phyloP scores from a whole-genome alignment of 2,329 filamentous ascomycete genomes.

The Arthrobotrys musiformis region DNA sequence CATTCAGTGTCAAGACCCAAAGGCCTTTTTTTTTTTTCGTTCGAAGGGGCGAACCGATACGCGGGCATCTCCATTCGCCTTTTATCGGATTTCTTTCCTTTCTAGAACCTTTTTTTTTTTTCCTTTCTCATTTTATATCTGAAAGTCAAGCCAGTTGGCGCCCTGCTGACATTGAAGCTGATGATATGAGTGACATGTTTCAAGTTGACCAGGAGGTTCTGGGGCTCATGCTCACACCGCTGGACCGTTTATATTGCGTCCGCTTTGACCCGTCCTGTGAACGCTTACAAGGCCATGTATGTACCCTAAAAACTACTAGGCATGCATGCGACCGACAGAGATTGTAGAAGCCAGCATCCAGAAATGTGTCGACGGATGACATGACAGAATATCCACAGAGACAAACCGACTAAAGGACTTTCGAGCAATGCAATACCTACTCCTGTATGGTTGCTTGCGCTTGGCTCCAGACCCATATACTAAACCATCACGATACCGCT shows the following conservation, averaged over 20 bases:
- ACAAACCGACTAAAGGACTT: constrained; percentile 35
- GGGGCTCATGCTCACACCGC: constrained; percentile 53
- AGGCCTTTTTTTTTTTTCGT: too few species aligned
- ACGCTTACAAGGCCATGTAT: constrained; percentile 54
- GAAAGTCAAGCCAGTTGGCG: constrained; percentile 32
- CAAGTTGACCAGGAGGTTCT: constrained; percentile 55
- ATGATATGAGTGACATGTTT: constrained; percentile 56
- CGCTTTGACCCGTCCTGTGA: constrained; percentile 55
- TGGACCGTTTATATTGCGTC: constrained; percentile 56
- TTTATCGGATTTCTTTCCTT: constrained; percentile 15
- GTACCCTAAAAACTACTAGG: constrained; percentile 50
- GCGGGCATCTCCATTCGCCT: constrained; percentile 19
- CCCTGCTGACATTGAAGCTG: constrained; percentile 55
- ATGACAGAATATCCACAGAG: constrained; percentile 50
- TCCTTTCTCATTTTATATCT: constrained; percentile 46
- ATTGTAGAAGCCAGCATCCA: constrained; percentile 33
- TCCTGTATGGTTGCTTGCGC: constrained; percentile 38
- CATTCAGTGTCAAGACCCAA: constrained; percentile 3
- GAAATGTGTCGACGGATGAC: constrained; percentile 52
- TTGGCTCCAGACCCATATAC: constrained; percentile 50
- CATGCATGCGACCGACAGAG: constrained; percentile 55
- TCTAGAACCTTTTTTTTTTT: constrained; percentile 10
- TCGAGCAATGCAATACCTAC: constrained; percentile 53
- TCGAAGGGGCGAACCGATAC: constrained; percentile 13
- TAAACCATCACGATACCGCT: constrained; percentile 50